Conservation (phyloP, 441 rosid species). For the Erodium texanum region DNA sequence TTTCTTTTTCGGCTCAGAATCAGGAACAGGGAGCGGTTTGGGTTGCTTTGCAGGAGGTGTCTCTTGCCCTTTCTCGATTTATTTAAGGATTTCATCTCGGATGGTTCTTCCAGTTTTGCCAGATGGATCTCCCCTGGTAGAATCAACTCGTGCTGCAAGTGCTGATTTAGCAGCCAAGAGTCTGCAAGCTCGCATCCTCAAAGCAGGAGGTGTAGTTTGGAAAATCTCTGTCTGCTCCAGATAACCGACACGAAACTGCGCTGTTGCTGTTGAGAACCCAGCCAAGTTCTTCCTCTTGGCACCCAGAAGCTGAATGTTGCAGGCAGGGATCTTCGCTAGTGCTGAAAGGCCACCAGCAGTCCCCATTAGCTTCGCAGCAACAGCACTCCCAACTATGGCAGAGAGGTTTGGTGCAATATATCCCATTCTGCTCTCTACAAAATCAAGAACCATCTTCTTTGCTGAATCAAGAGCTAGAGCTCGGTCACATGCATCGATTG, state of each 20-base stretch:
- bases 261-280: slow-evolving; percentile 84
- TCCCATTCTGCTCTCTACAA: slow-evolving; percentile 90
- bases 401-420: slow-evolving; percentile 88
- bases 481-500: slow-evolving; percentile 74
- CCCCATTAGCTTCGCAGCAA: slow-evolving; percentile 95
- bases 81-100: slow-evolving; percentile 63
- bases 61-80: slow-evolving; percentile 95
- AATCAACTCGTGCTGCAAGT: slow-evolving; percentile 80
- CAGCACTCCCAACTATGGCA: slow-evolving; percentile 87
- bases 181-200: slow-evolving; percentile 70
- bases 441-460: slow-evolving; percentile 82
- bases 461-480: slow-evolving; percentile 70
- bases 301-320: slow-evolving; percentile 88
- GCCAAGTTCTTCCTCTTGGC: slow-evolving; percentile 89
- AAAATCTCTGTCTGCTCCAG: slow-evolving; percentile 83
- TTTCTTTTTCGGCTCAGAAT: slow-evolving; percentile 91
- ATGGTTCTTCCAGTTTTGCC: slow-evolving; percentile 65
- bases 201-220: slow-evolving; percentile 73
- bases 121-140: slow-evolving; percentile 69
- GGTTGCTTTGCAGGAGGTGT: slow-evolving; percentile 98
- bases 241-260: slow-evolving; percentile 75
- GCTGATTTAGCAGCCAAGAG: slow-evolving; percentile 86
- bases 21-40: slow-evolving; percentile 94
- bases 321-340: slow-evolving; percentile 88
- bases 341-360: slow-evolving; percentile 87